Percentiles rank a stretch among this genome's conserved stretches.
Evolutionary conservation across 148 eudicot species (phyloP).

Genomic region (Gaultheria prostrata): DNA sequence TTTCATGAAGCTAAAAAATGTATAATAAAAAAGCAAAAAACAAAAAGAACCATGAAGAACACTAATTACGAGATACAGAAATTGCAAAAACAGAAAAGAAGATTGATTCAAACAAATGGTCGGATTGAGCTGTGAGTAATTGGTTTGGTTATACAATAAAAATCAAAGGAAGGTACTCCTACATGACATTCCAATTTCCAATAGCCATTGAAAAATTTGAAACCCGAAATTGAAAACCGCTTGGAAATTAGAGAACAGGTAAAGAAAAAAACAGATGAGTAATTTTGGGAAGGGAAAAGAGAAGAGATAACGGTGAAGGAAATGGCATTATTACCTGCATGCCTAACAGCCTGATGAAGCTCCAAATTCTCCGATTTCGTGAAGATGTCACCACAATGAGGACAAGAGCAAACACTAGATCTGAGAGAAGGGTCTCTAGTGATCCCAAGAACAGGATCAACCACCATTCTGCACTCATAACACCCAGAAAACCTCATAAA

Average conservation of each 20-base stretch:
- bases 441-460: conserved; percentile 77
- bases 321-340: conserved; percentile 60
- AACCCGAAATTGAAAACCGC: neutral
- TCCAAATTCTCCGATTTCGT: conserved; percentile 79
- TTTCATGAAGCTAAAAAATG: neutral
- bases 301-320: conserved; percentile 6
- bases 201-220: neutral
- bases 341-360: conserved; percentile 82
- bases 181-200: too few species aligned
- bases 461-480: conserved; percentile 85
- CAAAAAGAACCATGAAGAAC: too few species aligned
- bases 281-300: neutral
- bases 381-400: conserved; percentile 82
- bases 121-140: neutral
- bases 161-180: too few species aligned
- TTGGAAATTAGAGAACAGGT: conserved; percentile 4
- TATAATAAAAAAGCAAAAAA: too few species aligned
- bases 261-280: neutral
- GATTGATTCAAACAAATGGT: neutral
- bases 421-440: conserved; percentile 79
- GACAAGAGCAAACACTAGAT: conserved; percentile 61
- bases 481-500: conserved; percentile 83
- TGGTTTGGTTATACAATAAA: too few species aligned
- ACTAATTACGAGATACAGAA: too few species aligned
- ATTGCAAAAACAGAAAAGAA: neutral